These are phyloP conservation scores for Domatiomyces globalis DNA, from an alignment of 2,329 filamentous ascomycete species.

Conservation along the genomic window DNA sequence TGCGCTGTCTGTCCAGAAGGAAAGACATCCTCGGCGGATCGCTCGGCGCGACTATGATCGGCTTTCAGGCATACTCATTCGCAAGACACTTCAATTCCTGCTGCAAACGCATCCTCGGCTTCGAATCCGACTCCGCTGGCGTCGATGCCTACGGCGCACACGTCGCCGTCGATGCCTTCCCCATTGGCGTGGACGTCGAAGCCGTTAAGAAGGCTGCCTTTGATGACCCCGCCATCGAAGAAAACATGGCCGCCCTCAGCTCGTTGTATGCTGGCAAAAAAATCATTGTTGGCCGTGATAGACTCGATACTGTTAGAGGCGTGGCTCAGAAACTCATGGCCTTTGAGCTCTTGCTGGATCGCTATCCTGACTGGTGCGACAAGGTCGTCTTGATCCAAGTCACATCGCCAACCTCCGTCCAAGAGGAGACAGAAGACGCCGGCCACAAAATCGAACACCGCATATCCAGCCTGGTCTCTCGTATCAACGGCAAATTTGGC, in stretches of 20 bases:
- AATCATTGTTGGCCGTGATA: conserved; percentile 85
- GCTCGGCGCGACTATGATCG: conserved; percentile 80
- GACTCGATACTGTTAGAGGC: conserved; percentile 82
- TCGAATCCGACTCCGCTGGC: conserved; percentile 69
- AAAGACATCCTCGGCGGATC: conserved; percentile 86
- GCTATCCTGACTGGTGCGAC: conserved; percentile 81
- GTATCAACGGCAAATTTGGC: conserved; percentile 82
- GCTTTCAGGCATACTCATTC: conserved; percentile 92
- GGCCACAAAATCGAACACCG: conserved; percentile 74
- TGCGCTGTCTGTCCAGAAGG: conserved; percentile 71
- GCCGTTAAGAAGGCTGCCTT: conserved; percentile 65
- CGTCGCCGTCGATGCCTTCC: conserved; percentile 83
- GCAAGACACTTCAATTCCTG: conserved; percentile 89
- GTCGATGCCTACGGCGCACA: conserved; percentile 81
- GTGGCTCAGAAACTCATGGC: conserved; percentile 93
- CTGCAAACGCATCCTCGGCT: conserved; percentile 81
- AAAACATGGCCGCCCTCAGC: conserved; percentile 57
- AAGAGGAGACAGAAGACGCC: conserved; percentile 61
- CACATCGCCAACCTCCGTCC: conserved; percentile 70
- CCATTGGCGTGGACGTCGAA: conserved; percentile 83
- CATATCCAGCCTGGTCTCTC: conserved; percentile 78
- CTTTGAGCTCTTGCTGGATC: conserved; percentile 80
- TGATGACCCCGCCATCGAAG: conserved; percentile 52
- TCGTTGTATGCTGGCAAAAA: conserved; percentile 77
- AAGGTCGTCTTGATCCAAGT: conserved; percentile 91